These are phyloP conservation scores for Mycena olivaceomarginata DNA, from an alignment of 768 basidiomycete species.

Conservation along the genomic window DNA sequence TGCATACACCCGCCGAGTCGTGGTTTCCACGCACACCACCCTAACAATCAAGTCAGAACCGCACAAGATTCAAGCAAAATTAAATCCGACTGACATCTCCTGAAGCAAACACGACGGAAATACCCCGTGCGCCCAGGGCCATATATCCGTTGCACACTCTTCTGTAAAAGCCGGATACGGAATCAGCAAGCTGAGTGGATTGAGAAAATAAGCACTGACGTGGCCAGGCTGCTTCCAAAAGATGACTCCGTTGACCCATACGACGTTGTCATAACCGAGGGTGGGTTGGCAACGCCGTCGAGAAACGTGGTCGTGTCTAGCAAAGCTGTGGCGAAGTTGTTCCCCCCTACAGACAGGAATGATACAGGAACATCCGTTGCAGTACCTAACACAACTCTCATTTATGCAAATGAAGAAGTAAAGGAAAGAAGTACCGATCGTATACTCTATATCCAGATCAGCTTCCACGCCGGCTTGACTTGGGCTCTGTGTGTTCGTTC, in stretches of 20 bases:
- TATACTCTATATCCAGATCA: slow-evolving; percentile 3
- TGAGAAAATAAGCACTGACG: background rate
- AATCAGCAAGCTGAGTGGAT: background rate
- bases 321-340: slow-evolving; percentile 1
- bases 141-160: slow-evolving; percentile 11
- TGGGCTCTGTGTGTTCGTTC: slow-evolving; percentile 10
- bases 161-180: background rate
- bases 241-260: slow-evolving; percentile 1
- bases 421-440: background rate
- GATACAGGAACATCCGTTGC: background rate
- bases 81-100: background rate
- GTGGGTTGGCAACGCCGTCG: background rate
- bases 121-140: slow-evolving; percentile 8
- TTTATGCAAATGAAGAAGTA: background rate
- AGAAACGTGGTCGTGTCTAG: slow-evolving; percentile 12
- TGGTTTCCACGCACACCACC: slow-evolving; percentile 28
- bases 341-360: background rate
- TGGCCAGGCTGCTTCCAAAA: slow-evolving; percentile 13
- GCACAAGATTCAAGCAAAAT: background rate
- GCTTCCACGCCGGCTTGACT: slow-evolving; percentile 1
- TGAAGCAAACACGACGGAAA: slow-evolving; percentile 1
- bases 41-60: background rate
- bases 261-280: slow-evolving; percentile 2
- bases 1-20: slow-evolving; percentile 10
- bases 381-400: background rate